Conservation (phyloP, 371 early-diverging fungal genomes). For the Phascolomyces articulosus region DNA sequence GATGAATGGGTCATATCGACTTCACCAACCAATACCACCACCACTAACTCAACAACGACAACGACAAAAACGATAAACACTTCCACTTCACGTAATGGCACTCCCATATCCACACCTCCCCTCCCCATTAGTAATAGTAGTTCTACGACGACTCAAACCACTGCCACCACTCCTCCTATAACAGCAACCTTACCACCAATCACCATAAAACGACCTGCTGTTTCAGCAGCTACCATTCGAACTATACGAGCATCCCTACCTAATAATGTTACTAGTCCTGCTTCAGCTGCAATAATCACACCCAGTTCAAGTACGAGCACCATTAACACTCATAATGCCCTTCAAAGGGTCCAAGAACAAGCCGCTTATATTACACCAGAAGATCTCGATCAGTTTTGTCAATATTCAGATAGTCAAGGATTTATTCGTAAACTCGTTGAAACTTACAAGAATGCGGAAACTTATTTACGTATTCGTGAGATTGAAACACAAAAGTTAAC, state of each 20-base stretch:
- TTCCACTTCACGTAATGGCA: too few relatives aligned
- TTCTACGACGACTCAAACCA: too few relatives aligned
- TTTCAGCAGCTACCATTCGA: slow-evolving; percentile 11
- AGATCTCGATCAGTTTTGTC: slow-evolving; percentile 28
- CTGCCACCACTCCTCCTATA: too few relatives aligned
- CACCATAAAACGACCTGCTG: background rate
- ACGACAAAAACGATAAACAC: background rate
- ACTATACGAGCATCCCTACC: slow-evolving; percentile 12
- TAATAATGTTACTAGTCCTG: too few relatives aligned
- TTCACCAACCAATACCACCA: background rate
- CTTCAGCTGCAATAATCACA: too few relatives aligned
- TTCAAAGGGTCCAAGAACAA: slow-evolving; percentile 1
- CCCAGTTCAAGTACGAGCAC: too few relatives aligned
- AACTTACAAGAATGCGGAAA: slow-evolving; percentile 37
- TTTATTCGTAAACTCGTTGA: slow-evolving; percentile 25
- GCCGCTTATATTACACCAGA: slow-evolving; percentile 26
- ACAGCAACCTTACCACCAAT: too few relatives aligned
- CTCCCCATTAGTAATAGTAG: too few relatives aligned
- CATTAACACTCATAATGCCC: too few relatives aligned
- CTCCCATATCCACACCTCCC: too few relatives aligned
- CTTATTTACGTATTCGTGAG: slow-evolving; percentile 34
- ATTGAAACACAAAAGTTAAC: slow-evolving; percentile 30
- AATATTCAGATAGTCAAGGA: slow-evolving; percentile 18
- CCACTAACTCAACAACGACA: background rate
- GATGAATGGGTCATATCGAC: slow-evolving; percentile 38